Base-by-base conservation (phyloP, 225 moss, liverwort and hornwort species). In the Physcomitrellopsis africana region DNA sequence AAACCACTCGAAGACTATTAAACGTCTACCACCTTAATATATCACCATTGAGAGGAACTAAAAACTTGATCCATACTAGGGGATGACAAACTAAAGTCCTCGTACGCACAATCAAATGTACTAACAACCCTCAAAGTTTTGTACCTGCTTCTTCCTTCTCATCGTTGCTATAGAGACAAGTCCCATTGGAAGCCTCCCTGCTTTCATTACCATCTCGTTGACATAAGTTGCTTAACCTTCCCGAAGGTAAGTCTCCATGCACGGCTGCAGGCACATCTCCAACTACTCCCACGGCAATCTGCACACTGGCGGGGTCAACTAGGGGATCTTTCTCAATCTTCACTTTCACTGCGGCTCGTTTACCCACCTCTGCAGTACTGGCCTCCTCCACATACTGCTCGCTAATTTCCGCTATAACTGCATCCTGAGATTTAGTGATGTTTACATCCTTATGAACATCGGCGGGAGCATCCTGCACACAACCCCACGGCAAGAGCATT, bases 121-220 rank as follows among this genome's bases (percentile, higher is more conserved):
- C 2, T 45, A 55, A 65, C 54, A 13, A 37, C 46, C 10, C 53
- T 76, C 59, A 24, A 45, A 7, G 61, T 71, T 11, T 68, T 37
- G 29, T 47, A 88, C 82, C 88, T 80, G 80, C 63, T 73, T 63
- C 78, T 75, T 72, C 69, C 57, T 80, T 83, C 60, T 76, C 88
- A 76, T 74, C 81, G 32, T 72, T 60, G 11, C 60, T 55, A 46
- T 67, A 65, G n/a, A 69, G 76, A 45, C 65, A 75, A 14, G 57
- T 80, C 27, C 72, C 57, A 54, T 81, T 67, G 23, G 78, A 76
- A 65, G 72, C 69, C 65, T 67, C 80, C 70, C 48, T 78, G 51
- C 52, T 73, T 70, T 51, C 88, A 67, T 73, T 74, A 9, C 73
- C 79, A 51, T 60, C 82, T 72, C 80, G 77, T 23, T 87, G 82